Base-by-base conservation (phyloP, 1,284 basidiomycete genomes). In the Microstroma glucosiphilum region DNA sequence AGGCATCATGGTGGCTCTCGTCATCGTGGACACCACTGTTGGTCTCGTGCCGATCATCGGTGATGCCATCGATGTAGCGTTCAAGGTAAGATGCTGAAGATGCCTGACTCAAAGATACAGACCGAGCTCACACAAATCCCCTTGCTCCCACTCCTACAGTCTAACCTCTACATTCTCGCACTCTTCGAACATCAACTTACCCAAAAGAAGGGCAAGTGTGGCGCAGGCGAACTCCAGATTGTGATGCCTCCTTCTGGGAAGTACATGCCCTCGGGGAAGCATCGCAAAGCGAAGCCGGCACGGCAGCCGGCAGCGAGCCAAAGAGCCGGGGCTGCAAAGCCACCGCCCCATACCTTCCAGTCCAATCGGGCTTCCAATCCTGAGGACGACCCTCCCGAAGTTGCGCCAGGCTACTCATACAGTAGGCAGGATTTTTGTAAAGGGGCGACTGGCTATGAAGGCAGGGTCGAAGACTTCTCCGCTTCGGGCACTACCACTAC, bases 31-130 rank as follows among this genome's bases (percentile, higher is more conserved):
- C 65, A 63, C 64, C 46, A 40, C 72, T 15, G 54, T 79, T 6
- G 77, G 77, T 2, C 59, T 77, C n/a, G 60, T 79, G 13, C 77
- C 77, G 41, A n/a, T 79, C 15, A 59, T 79, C 15, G 77, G 77
- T 2, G 77, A 79, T 60, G 60, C 72, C 3, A 63, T 77, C 17
- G 77, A 79, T 56, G 70, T 79, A 6, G 63, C 75, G 7, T 79
- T 78, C 66, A 76, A 78, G 59, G 69, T 73, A 8, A 79, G 51
- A 25, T 26, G 19, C n/a, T 19, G 21, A 6, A 15, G 17, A 6
- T 17, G 43, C 43, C 6, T 21, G 21, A 21, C 43, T 12, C 15
- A 17, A 6, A 4, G 4, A 4, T 21, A 21, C 3, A 48, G 13
- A n/a, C 12, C 12, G 21, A 21, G 15, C 43, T 21, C 43, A 21